These are phyloP conservation scores for Diplodia intermedia DNA, from an alignment of 2,329 filamentous ascomycete species.

Conservation along the genomic window DNA sequence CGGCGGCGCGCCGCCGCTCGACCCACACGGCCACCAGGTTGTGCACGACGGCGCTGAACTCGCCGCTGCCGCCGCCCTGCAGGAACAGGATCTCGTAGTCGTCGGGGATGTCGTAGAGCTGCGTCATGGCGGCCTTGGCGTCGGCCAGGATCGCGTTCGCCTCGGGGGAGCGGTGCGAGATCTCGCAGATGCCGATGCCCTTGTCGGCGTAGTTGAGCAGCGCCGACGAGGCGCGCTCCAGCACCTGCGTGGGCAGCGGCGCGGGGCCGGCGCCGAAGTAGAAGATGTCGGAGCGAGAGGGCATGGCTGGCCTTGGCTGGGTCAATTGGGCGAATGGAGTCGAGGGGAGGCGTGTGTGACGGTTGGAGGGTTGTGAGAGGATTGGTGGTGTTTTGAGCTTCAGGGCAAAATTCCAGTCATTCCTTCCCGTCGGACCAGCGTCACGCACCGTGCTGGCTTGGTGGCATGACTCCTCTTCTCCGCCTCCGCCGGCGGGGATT, in stretches of 20 bases:
- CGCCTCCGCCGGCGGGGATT: neutral
- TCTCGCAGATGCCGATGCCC: slow-evolving; percentile 86
- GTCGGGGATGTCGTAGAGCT: slow-evolving; percentile 80
- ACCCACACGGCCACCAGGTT: slow-evolving; percentile 88
- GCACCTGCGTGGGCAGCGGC: slow-evolving; percentile 79
- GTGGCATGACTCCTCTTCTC: slow-evolving; percentile 25
- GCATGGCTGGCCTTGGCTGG: slow-evolving; percentile 59
- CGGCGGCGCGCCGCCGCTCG: slow-evolving; percentile 66
- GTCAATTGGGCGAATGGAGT: neutral
- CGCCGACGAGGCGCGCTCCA: slow-evolving; percentile 76
- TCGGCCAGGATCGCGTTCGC: slow-evolving; percentile 81
- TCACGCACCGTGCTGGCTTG: slow-evolving; percentile 13
- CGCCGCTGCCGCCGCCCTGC: slow-evolving; percentile 83
- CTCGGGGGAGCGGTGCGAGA: slow-evolving; percentile 83
- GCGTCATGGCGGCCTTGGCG: slow-evolving; percentile 74
- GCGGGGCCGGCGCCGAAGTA: slow-evolving; percentile 94
- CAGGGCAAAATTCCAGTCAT: neutral
- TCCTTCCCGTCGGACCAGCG: neutral
- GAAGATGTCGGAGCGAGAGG: slow-evolving; percentile 73
- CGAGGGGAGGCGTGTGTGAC: neutral
- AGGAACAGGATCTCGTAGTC: slow-evolving; percentile 90
- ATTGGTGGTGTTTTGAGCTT: slow-evolving; percentile 1
- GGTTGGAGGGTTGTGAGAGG: neutral
- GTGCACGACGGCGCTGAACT: slow-evolving; percentile 84
- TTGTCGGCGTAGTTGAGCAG: slow-evolving; percentile 82